Base-by-base conservation (phyloP, 495 filamentous ascomycete genomes). In the Penicillium canariense region DNA sequence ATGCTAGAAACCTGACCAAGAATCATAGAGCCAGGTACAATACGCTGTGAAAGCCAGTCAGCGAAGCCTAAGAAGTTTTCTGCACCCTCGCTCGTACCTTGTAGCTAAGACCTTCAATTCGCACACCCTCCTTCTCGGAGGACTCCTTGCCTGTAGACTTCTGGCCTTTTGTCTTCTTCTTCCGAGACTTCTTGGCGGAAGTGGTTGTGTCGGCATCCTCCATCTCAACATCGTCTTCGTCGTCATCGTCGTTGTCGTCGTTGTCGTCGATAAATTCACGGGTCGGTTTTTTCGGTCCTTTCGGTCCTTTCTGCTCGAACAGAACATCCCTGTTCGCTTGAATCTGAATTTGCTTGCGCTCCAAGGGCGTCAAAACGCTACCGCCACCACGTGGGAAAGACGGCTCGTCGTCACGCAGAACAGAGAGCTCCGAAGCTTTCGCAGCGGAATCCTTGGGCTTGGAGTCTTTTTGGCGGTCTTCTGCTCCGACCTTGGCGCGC, bases 271-370 rank as follows among this genome's bases (percentile, higher is more conserved):
- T 73, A 27, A 71, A 65, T 43, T 74, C 61, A 56, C 63, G 73
- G 59, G 55, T 63, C 17, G 66, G 75, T 50, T 74, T 79, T 73
- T 68, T 79, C 61, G 76, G 73, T 12, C 81, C 81, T 73, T 68
- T 79, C 61, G 76, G 73, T 12, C 81, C 81, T 52, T 84, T 81
- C 60, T 95, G 84, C 73, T 97, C 94, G 65, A 97, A 97, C 8
- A 97, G 77, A 22, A 93, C 92, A 79, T 98, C 94, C 63, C 86
- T 84, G 58, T 84, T 91, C 26, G 94, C 94, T 70, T 97, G 87
- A 55, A 94, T 89, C 62, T 94, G 88, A 60, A 98, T 96, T 70
- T 97, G 89, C 74, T 96, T 96, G 60, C 94, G 85, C 68, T 98
- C 94, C 47, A 98, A 78, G 22, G 94, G 91, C 7, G 94, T 96